Base-by-base conservation (phyloP, 306 rosid species). In the Dalbergia cultrata region DNA sequence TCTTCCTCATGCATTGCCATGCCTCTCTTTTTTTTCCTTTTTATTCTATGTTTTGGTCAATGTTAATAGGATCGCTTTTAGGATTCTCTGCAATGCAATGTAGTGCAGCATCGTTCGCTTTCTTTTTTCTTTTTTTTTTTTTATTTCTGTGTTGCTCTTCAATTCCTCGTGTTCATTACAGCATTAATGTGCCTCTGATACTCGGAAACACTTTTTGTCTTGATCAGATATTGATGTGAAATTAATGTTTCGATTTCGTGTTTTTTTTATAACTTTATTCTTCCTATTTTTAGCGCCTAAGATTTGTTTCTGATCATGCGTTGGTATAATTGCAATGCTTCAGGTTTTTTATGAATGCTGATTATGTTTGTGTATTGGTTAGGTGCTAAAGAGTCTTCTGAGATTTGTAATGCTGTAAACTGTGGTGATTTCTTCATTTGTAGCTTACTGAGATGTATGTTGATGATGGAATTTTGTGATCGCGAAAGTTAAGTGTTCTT, bases 381-480 rank as follows among this genome's bases (percentile, higher is more conserved):
- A 43, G 49, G 67, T 64, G 8, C 66, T 56, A 37, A 18, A 11
- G 52, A 67, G 59, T 57, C 44, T 75, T 62, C 50, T 43, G 45
- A 19, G 39, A 70, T 71, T 58, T 70, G 76, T 44, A 77, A 59
- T 80, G 52, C 26, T 18, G 74, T 75, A 16, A 67, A 34, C 44
- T 72, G 26, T 66, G 58, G 26, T 80, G 72, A 16, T 80, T 62
- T 83, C 72, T 77, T 69, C 84, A 84, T 86, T 80, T 84, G 81
- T 58, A 64, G 74, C 64, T 63, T 47, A 43, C 60, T 33, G 80
- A 52, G 64, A 78, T 14, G 59, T 70, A 47, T 70, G 62, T 62
- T 78, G 67, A 45, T 66, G 11, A 56, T 70, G 80, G 75, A 76
- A 75, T 67, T 72, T 70, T 79, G 21, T 81, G 59, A 59, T 67